A percentile compares a stretch with the other conserved stretches of the same genome.
These are phyloP conservation scores for Microdochium bolleyi DNA, from an alignment of 2,329 filamentous ascomycete species.

Conservation along the genomic window DNA sequence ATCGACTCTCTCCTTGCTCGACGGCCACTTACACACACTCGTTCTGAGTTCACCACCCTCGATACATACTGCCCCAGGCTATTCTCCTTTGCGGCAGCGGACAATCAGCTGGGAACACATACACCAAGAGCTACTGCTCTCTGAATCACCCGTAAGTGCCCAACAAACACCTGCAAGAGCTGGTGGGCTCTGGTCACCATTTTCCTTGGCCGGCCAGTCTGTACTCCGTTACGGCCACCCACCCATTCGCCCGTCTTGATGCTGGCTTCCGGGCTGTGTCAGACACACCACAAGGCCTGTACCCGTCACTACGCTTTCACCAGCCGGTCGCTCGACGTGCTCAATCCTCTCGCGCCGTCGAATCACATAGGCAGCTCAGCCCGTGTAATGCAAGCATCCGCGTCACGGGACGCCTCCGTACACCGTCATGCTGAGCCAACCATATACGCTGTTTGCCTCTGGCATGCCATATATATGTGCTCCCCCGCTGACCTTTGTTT, in stretches of 20 bases:
- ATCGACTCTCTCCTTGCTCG: background rate
- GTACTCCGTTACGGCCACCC: background rate
- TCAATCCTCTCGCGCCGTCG: background rate
- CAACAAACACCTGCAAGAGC: background rate
- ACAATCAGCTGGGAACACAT: background rate
- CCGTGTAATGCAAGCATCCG: background rate
- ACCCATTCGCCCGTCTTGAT: background rate
- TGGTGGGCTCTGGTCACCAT: background rate
- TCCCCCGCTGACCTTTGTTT: background rate
- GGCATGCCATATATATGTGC: background rate
- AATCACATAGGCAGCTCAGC: background rate
- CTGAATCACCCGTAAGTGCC: background rate
- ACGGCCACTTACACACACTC: background rate
- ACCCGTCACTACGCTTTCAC: background rate
- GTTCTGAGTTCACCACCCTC: background rate
- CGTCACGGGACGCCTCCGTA: background rate
- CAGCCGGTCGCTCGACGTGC: background rate
- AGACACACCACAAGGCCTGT: background rate
- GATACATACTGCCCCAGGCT: too few species aligned
- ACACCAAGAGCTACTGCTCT: background rate
- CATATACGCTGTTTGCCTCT: background rate
- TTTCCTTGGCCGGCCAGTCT: background rate
- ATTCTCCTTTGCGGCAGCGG: background rate
- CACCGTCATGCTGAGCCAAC: background rate
- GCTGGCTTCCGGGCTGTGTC: background rate